Base-by-base conservation (phyloP, 768 basidiomycete species). In the Tricholoma saponaceum region DNA sequence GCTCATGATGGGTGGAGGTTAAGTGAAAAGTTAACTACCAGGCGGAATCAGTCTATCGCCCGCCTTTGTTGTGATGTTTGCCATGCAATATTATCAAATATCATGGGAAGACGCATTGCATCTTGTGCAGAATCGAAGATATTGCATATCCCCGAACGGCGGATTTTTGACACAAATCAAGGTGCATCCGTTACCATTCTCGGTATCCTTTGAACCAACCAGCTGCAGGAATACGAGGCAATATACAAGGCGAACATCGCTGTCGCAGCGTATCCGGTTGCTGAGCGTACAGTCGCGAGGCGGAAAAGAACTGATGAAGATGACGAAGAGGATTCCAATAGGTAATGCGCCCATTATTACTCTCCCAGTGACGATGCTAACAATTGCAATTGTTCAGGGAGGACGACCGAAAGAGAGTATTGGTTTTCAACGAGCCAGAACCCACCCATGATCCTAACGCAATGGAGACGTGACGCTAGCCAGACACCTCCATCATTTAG, bases 151-250 rank as follows among this genome's bases (percentile, higher is more conserved):
- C 0, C 95, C 93, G 10, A 94, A 96, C 64, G 86, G 88, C 13
- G 94, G 92, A 3, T 97, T 97, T 72, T 70, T 95, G 64, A 91
- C 90, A 9, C 94, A 96, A 69, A 88, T 96, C 68, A 95, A 96
- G 82, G 91, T 89, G 56, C 25, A 75, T 62, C 12, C 18, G 37
- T 43, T 35, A 28, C 13, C 25, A 23, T 39, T 25, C 28, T 22
- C 41, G 18, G 16, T 10, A 35, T 56, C 23, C 25, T 33, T 12
- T 47, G 26, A 58, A 54, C 44, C 47, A 49, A 39, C 25, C 51
- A 37, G 49, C 46, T 53, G 25, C 64, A 95, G 92, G 94, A 95
- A 76, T 96, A 95, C 62, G 92, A 95, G 71, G 90, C 92, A 4
- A 96, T 96, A 67, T 92, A 95, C 69, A 86, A 83, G 64, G 94